phyloP scores from a whole-genome alignment of 306 rosid genomes.

The Datisca glomerata region DNA sequence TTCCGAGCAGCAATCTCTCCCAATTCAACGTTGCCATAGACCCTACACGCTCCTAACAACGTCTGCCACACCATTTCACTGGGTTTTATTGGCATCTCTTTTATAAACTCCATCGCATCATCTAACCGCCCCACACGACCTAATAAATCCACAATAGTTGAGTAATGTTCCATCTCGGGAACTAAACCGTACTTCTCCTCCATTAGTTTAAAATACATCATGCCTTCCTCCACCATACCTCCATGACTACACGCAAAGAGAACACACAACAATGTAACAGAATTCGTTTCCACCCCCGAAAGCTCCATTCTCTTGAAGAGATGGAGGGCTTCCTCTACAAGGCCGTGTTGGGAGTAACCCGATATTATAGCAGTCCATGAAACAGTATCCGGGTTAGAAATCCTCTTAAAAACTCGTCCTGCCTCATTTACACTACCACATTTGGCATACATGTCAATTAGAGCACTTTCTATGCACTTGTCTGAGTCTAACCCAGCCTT shows the following conservation, averaged over 20 bases:
- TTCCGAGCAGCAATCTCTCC: slow-evolving; percentile 59
- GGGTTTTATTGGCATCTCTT: slow-evolving; percentile 44
- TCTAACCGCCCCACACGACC: slow-evolving; percentile 49
- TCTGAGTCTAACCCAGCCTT: slow-evolving; percentile 43
- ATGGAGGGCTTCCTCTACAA: slow-evolving; percentile 42
- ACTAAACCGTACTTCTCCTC: slow-evolving; percentile 30
- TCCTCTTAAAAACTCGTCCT: slow-evolving; percentile 29
- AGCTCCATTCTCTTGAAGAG: slow-evolving; percentile 49
- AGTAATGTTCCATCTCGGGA: slow-evolving; percentile 63
- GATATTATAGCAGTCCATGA: slow-evolving; percentile 72
- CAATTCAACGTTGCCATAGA: slow-evolving; percentile 45
- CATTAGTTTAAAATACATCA: slow-evolving; percentile 37
- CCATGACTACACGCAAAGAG: slow-evolving; percentile 75
- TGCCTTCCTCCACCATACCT: slow-evolving; percentile 63
- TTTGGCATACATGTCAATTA: slow-evolving; percentile 63
- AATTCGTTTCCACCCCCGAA: slow-evolving; percentile 27
- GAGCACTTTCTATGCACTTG: slow-evolving; percentile 54
- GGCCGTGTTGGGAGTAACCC: slow-evolving; percentile 59
- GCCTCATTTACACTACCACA: slow-evolving; percentile 43
- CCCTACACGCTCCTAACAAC: slow-evolving; percentile 68
- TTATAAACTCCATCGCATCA: slow-evolving; percentile 48
- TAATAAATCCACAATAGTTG: slow-evolving; percentile 61
- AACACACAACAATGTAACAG: slow-evolving; percentile 51
- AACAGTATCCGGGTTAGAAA: slow-evolving; percentile 49
- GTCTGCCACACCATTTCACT: slow-evolving; percentile 67